phyloP scores from a whole-genome alignment of 2,329 filamentous ascomycete species.

The Fusarium sp. region DNA sequence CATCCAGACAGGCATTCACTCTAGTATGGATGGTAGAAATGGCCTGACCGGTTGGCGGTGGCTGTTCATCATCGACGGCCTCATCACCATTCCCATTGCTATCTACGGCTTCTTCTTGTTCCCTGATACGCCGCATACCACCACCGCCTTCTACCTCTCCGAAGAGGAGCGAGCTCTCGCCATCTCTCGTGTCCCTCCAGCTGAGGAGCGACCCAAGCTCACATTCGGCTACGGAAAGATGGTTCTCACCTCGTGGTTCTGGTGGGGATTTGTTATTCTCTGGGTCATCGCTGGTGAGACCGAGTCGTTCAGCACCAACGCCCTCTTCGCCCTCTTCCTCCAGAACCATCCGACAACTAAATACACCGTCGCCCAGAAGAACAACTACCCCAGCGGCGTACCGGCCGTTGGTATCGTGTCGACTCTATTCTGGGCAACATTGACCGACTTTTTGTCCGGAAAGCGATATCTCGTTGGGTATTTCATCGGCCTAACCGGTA shows the following conservation, averaged over 20 bases:
- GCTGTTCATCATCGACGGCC: conserved; percentile 79
- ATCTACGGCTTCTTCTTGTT: conserved; percentile 54
- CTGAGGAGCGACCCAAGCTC: conserved; percentile 60
- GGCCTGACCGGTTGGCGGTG: conserved; percentile 76
- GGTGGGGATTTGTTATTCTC: conserved; percentile 74
- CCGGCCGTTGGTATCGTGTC: conserved; percentile 69
- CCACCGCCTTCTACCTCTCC: conserved; percentile 59
- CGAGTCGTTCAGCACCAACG: conserved; percentile 77
- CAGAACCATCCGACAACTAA: conserved; percentile 60
- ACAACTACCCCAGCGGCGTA: conserved; percentile 70
- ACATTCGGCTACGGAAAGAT: conserved; percentile 65
- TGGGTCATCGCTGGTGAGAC: conserved; percentile 80
- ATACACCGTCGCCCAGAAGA: conserved; percentile 64
- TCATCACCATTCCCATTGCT: conserved; percentile 57
- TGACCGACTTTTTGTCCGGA: conserved; percentile 74
- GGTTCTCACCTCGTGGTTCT: conserved; percentile 71
- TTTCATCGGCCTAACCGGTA: conserved; percentile 74
- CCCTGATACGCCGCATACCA: conserved; percentile 61
- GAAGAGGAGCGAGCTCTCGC: conserved; percentile 62
- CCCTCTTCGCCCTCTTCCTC: conserved; percentile 66
- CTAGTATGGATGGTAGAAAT: conserved; percentile 56
- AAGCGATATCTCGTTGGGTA: conserved; percentile 76
- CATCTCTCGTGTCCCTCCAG: conserved; percentile 55
- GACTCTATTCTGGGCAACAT: conserved; percentile 76
- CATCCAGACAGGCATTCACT: conserved; percentile 73